phyloP scores from a whole-genome alignment of 768 basidiomycete genomes.

The Tephrocybe sp. region DNA sequence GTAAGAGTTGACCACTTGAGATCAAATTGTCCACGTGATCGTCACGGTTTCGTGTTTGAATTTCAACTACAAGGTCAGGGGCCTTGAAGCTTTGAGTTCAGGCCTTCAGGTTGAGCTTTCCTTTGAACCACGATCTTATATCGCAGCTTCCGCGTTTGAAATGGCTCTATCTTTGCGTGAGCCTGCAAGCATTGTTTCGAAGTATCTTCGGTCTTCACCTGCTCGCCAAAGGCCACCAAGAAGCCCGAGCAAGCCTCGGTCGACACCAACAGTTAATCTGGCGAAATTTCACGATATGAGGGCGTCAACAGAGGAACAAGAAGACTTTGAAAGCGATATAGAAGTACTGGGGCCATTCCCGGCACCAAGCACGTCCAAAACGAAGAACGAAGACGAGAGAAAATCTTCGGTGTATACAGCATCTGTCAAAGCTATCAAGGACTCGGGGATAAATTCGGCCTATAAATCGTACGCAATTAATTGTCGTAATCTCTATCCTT shows the following conservation, averaged over 20 bases:
- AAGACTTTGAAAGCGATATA: conserved; percentile 9
- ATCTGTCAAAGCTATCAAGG: background rate
- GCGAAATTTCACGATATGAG: conserved; percentile 9
- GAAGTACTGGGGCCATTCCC: conserved; percentile 13
- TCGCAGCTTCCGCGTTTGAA: too few relatives aligned
- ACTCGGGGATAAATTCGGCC: background rate
- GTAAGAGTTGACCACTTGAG: too few relatives aligned
- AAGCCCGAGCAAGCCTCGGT: conserved; percentile 8
- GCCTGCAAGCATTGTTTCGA: conserved; percentile 11
- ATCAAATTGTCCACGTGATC: too few relatives aligned
- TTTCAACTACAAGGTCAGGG: too few relatives aligned
- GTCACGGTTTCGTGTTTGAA: too few relatives aligned
- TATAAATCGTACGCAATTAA: conserved; percentile 7
- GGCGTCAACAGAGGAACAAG: background rate
- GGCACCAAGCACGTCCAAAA: background rate
- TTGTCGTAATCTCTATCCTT: too few relatives aligned
- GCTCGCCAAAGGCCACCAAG: background rate
- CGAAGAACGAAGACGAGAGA: background rate
- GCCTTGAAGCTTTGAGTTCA: too few relatives aligned
- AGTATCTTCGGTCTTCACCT: conserved; percentile 12
- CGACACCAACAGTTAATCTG: conserved; percentile 4
- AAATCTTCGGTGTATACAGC: background rate
- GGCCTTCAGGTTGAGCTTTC: too few relatives aligned
- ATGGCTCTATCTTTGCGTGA: conserved; percentile 8
- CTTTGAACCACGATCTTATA: too few relatives aligned